phyloP scores from a whole-genome alignment of 2,329 filamentous ascomycete genomes.

The Claviceps arundinis region DNA sequence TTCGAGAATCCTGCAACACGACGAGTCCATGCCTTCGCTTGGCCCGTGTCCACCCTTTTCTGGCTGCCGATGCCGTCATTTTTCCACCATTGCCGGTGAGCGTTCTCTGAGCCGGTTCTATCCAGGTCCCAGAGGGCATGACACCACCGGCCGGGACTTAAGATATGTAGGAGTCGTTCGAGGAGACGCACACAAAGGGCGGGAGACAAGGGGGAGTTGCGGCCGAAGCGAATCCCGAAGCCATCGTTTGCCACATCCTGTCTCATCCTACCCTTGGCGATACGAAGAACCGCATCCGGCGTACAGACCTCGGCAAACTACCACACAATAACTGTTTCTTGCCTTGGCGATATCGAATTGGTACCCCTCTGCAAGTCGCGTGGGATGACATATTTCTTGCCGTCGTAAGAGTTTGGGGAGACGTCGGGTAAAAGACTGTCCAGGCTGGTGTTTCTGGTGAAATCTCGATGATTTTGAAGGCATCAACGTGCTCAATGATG shows the following conservation, averaged over 20 bases:
- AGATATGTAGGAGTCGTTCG: constrained; percentile 52
- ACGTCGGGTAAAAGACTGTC: constrained; percentile 15
- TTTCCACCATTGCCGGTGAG: constrained; percentile 64
- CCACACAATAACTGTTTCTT: constrained; percentile 58
- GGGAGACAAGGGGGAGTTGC: constrained; percentile 62
- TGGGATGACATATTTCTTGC: constrained; percentile 48
- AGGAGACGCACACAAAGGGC: constrained; percentile 74
- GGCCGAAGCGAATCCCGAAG: constrained; percentile 68
- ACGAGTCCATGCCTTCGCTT: constrained; percentile 60
- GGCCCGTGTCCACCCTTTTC: constrained; percentile 56
- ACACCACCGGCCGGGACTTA: constrained; percentile 73
- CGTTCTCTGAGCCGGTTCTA: constrained; percentile 65
- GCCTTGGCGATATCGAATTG: constrained; percentile 57
- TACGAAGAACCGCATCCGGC: constrained; percentile 54
- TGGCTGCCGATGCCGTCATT: constrained; percentile 60
- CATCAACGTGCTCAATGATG: background rate
- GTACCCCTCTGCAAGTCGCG: constrained; percentile 65
- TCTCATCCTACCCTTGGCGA: constrained; percentile 61
- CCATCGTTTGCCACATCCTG: constrained; percentile 53
- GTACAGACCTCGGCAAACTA: constrained; percentile 87
- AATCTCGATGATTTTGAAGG: constrained; percentile 28
- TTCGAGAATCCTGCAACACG: constrained; percentile 40
- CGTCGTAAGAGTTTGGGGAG: constrained; percentile 13
- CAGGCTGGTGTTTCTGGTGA: constrained; percentile 40
- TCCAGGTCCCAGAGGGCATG: constrained; percentile 67